Evolutionary conservation across 2,329 filamentous ascomycete species (phyloP).

Genomic region (Coleophoma cylindrospora): DNA sequence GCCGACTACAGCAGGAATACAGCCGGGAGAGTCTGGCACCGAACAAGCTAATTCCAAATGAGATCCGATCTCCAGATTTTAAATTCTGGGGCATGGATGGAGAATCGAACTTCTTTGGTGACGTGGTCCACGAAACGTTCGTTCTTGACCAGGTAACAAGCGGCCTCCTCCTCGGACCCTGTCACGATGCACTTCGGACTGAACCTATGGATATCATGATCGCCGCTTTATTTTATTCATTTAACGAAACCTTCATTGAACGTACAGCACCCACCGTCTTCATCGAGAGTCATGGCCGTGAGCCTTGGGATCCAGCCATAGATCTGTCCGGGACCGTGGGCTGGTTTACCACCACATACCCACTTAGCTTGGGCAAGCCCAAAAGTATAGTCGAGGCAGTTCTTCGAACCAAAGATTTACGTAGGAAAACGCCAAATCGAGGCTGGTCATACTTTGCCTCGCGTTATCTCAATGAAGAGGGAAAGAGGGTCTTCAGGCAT

Average conservation of each 20-base stretch:
- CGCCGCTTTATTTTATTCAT: background rate
- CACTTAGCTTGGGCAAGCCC: background rate
- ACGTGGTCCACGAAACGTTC: slow-evolving; percentile 26
- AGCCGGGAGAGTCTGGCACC: slow-evolving; percentile 18
- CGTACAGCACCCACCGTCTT: background rate
- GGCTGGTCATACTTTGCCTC: background rate
- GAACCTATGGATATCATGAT: background rate
- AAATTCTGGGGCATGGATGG: slow-evolving; percentile 32
- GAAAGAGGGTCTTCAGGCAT: background rate
- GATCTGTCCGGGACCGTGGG: background rate
- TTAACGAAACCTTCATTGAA: background rate
- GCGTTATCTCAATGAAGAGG: background rate
- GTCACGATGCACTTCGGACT: no score
- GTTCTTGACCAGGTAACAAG: slow-evolving; percentile 32
- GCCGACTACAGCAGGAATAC: slow-evolving; percentile 13
- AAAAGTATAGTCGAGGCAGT: background rate
- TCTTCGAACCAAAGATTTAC: background rate
- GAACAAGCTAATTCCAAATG: slow-evolving; percentile 20
- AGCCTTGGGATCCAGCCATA: background rate
- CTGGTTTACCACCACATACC: background rate
- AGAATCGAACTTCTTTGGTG: slow-evolving; percentile 26
- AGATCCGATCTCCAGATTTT: slow-evolving; percentile 22
- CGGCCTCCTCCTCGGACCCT: no score
- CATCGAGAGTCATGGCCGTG: background rate
- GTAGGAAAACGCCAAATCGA: background rate